These are phyloP conservation scores for Solanum clarkiae DNA, from an alignment of 257 asterid species.

Conservation along the genomic window DNA sequence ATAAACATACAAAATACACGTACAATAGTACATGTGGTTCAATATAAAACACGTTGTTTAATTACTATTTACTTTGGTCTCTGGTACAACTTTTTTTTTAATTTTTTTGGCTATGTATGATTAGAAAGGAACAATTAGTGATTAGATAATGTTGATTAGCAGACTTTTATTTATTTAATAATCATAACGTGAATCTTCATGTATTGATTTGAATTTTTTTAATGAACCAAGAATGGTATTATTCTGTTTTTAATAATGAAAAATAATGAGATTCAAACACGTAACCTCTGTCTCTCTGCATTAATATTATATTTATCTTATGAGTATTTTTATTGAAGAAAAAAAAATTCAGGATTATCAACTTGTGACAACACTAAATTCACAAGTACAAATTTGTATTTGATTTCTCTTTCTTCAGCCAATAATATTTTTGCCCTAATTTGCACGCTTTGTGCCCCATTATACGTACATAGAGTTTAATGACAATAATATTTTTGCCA, in stretches of 20 bases:
- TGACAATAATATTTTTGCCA: not conserved
- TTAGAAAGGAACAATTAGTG: not conserved
- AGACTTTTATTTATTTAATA: too few species aligned
- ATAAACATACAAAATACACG: not conserved
- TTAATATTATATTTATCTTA: not conserved
- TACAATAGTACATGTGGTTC: not conserved
- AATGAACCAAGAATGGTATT: not conserved
- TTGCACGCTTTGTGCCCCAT: not conserved
- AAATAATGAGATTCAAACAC: not conserved
- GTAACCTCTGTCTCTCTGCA: fast-evolving
- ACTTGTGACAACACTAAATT: not conserved
- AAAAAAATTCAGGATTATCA: not conserved
- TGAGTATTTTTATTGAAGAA: not conserved
- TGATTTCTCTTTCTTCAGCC: not conserved
- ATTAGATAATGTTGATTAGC: not conserved
- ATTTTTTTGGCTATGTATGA: not conserved
- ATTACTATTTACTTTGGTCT: not conserved
- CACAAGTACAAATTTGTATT: not conserved
- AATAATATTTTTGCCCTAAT: not conserved
- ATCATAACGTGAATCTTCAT: too few species aligned
- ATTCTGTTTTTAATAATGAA: not conserved
- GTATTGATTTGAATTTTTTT: not conserved
- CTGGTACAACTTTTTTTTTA: not conserved
- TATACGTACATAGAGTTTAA: not conserved
- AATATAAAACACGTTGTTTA: not conserved